Conservation (phyloP, 495 filamentous ascomycete species). For the Penicillium taxi region DNA sequence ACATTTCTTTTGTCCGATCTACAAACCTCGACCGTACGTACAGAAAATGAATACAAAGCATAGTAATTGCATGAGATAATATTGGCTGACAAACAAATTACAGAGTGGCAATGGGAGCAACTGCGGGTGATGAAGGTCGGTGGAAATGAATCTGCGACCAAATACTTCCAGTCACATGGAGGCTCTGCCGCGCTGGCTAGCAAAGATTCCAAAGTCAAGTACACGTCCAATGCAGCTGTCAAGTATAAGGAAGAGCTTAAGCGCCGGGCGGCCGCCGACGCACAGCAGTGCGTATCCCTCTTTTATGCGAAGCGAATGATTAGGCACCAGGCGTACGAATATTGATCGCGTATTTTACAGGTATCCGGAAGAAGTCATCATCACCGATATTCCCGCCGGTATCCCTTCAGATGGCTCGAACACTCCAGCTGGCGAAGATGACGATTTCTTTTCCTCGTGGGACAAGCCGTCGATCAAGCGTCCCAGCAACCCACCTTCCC, state of each 20-base stretch:
- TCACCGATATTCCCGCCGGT: conserved; percentile 63
- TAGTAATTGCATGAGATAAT: too few relatives aligned
- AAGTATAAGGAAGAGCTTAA: conserved; percentile 97
- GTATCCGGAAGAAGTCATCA: conserved; percentile 77
- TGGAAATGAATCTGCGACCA: conserved; percentile 95
- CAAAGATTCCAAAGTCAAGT: conserved; percentile 95
- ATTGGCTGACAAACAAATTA: conserved; percentile 13
- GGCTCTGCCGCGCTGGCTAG: conserved; percentile 87
- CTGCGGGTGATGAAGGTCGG: conserved; percentile 97
- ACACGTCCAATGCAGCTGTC: conserved; percentile 77
- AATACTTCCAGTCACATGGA: conserved; percentile 93
- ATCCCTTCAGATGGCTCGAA: conserved; percentile 51
- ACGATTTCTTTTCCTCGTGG: conserved; percentile 97
- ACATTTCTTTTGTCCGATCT: conserved; percentile 96
- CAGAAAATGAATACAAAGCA: too few relatives aligned
- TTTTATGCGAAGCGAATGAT: conserved; percentile 1
- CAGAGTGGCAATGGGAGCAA: conserved; percentile 99
- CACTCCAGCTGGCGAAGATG: conserved; percentile 68
- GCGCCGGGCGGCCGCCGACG: conserved; percentile 70
- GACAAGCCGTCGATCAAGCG: conserved; percentile 97
- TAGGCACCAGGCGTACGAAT: conserved; percentile 5
- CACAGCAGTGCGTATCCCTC: conserved; percentile 53
- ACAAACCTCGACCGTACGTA: conserved; percentile 94
- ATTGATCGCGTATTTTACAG: conserved; percentile 38
- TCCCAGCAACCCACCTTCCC: conserved; percentile 86